A percentile compares a stretch with the other conserved stretches of the same genome.
Conservation (phyloP, 768 basidiomycete species). For the Pleurotus salmoneostramineus region DNA sequence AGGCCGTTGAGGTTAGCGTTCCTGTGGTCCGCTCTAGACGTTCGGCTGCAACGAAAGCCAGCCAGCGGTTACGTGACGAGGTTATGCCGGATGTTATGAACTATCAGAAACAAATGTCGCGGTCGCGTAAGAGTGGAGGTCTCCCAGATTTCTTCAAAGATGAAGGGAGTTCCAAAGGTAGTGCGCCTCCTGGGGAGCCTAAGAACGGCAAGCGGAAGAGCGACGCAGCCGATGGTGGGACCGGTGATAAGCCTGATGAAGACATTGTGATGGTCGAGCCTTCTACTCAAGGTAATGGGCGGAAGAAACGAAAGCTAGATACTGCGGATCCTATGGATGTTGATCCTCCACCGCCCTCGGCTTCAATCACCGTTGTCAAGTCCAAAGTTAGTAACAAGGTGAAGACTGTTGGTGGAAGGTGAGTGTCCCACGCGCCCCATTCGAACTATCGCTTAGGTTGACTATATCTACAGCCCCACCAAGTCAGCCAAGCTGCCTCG, state of each 20-base stretch:
- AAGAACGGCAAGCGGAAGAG: slow-evolving; percentile 14
- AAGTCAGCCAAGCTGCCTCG: neutral
- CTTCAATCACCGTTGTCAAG: neutral
- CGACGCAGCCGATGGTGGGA: slow-evolving; percentile 5
- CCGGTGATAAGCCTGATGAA: slow-evolving; percentile 10
- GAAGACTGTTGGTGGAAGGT: neutral
- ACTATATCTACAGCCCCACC: neutral
- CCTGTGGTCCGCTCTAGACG: slow-evolving; percentile 22
- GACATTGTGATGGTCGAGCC: slow-evolving; percentile 10
- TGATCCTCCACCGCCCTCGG: slow-evolving; percentile 7
- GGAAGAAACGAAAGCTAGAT: slow-evolving; percentile 9
- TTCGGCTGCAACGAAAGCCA: slow-evolving; percentile 40
- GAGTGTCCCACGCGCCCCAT: neutral
- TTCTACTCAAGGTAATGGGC: slow-evolving; percentile 8
- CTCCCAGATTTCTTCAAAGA: slow-evolving; percentile 21
- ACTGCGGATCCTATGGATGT: slow-evolving; percentile 14
- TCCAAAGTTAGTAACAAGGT: neutral
- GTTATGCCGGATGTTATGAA: slow-evolving; percentile 77
- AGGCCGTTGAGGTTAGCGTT: neutral
- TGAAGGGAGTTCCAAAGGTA: slow-evolving; percentile 6
- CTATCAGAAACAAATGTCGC: slow-evolving; percentile 60
- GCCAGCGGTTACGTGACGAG: slow-evolving; percentile 52
- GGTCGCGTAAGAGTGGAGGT: slow-evolving; percentile 28
- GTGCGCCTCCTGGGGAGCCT: slow-evolving; percentile 6
- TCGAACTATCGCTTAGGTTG: neutral